These are phyloP conservation scores for Flaveria brownii DNA, from an alignment of 129 eudicot genomes.

Conservation along the genomic window DNA sequence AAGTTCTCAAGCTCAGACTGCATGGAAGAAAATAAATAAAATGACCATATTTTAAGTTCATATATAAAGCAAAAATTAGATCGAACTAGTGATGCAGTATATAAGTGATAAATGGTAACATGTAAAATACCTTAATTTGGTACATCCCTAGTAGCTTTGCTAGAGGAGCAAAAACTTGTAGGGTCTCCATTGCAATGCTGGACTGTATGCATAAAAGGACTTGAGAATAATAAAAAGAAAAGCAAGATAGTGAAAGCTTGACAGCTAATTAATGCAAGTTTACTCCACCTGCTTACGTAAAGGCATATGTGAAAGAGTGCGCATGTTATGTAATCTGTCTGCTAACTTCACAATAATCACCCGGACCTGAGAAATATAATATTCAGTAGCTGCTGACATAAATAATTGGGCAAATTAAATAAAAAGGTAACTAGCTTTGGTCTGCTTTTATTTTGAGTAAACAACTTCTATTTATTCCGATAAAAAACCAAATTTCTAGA, in stretches of 20 bases:
- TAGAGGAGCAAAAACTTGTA: conserved; percentile 95
- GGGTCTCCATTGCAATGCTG: conserved; percentile 90
- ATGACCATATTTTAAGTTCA: conserved; percentile 44
- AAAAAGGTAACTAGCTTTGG: neutral
- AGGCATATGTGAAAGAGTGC: conserved; percentile 96
- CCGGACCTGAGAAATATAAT: conserved; percentile 68
- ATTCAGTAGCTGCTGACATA: conserved; percentile 11
- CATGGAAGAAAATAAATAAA: conserved; percentile 28
- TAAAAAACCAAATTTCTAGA: neutral
- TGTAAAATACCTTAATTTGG: conserved; percentile 72
- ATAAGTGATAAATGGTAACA: conserved; percentile 11
- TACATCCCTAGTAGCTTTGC: conserved; percentile 93
- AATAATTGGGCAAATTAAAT: conserved; percentile 6
- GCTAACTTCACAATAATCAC: conserved; percentile 96
- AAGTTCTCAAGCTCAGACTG: conserved; percentile 97
- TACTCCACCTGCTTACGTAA: conserved; percentile 79
- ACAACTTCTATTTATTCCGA: neutral
- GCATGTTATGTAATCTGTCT: conserved; percentile 96
- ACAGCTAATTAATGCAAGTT: conserved; percentile 1
- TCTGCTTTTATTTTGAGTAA: conserved; percentile 1
- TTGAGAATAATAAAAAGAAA: conserved; percentile 12
- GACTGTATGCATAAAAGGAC: conserved; percentile 49
- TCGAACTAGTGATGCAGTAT: neutral
- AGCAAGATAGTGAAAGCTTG: neutral
- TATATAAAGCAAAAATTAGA: conserved; percentile 34